A percentile compares a stretch with the other conserved stretches of the same genome.
Evolutionary conservation across 495 filamentous ascomycete genomes (phyloP).

Genomic region (Glonium stellatum): DNA sequence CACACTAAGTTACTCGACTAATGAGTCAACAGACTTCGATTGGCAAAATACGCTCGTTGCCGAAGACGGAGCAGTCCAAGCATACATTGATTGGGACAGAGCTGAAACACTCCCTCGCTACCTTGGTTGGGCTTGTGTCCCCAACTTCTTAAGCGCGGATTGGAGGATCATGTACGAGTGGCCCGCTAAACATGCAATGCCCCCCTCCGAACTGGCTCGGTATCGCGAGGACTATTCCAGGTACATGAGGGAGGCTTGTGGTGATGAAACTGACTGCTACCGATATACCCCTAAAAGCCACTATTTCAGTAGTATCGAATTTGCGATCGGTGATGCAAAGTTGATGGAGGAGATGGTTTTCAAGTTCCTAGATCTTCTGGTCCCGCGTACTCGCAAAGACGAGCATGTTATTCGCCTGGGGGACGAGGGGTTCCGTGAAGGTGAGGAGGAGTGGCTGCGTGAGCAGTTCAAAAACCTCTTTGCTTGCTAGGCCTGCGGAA

Average conservation of each 20-base stretch:
- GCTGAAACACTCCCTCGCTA: neutral
- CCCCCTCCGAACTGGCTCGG: neutral
- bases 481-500: conserved; percentile 4
- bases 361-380: neutral
- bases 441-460: neutral
- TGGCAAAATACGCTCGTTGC: conserved; percentile 4
- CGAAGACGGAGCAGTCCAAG: conserved; percentile 8
- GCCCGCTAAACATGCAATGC: neutral
- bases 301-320: neutral
- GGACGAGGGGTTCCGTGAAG: neutral
- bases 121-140: neutral
- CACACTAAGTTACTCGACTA: too few species aligned
- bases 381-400: neutral
- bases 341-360: conserved; percentile 2
- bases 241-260: conserved; percentile 6
- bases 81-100: conserved; percentile 8
- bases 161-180: conserved; percentile 1
- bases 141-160: conserved; percentile 5
- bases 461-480: neutral
- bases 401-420: neutral
- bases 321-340: neutral
- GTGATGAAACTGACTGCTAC: neutral
- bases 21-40: conserved; percentile 4
- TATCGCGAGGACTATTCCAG: conserved; percentile 5
- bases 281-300: neutral